Base-by-base conservation (phyloP, 176 grass and related monocot species). In the Ampelocalamus luodianensis region DNA sequence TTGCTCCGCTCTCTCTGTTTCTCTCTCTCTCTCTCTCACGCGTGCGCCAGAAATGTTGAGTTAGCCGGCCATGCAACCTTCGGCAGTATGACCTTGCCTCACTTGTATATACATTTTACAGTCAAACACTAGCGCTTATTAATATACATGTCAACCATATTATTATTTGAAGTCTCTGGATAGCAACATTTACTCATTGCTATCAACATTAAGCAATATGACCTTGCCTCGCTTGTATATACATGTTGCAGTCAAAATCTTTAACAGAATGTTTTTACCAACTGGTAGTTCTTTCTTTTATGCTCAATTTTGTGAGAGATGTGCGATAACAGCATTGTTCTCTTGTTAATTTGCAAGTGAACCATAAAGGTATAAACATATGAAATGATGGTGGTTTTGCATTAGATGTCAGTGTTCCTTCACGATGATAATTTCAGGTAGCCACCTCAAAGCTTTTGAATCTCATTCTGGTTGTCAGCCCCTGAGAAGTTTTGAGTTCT, bases 401-500 rank as follows among this genome's bases (percentile, higher is more conserved):
- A 6, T 40, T 74, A 50, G 12, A 75, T 50, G 1, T 5, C 22
- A 22, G 14, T 65, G 6, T 17, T 3, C 8, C n/a, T 42, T 58
- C 39, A 82, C 8, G 6, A 13, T 58, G 20, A 56, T 83, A 16
- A 37, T 61, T 62, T 61, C 5, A 20, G 4, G 50, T 23, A 17
- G 6, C 44, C 14, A 54, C 10, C 10, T 67, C 14, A 29, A 54
- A 69, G 26, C 20, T 15, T 12, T 46, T 66, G 11, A 44, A 10
- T 60, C 65, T 8, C 51, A 65, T 78, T 45, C 5, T 46, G 24
- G 5, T 59, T 58, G 23, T 46, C 3, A 45, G 13, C 38, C 16
- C 58, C 22, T 58, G 65, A 2, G 13, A 78, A 36, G 6, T 36
- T 76, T 83, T 17, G 69, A 38, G 26, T 74, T 69, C 2, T 85